Base-by-base conservation (phyloP, 2,329 filamentous ascomycete species). In the Colletotrichum neosansevieriae region DNA sequence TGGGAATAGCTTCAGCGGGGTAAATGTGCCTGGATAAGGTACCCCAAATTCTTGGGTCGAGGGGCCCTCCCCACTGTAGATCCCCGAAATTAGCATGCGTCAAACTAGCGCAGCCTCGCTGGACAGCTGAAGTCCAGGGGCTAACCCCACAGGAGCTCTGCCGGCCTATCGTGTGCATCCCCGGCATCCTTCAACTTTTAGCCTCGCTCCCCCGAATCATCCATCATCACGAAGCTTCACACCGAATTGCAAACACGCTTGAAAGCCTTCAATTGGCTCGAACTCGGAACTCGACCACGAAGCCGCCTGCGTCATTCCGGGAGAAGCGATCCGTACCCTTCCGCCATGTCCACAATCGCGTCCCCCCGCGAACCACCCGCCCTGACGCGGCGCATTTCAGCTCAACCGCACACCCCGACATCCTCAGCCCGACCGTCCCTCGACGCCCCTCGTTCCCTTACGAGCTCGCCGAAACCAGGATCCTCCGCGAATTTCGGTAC, bases 371-470 rank as follows among this genome's bases (percentile, higher is more conserved):
- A 91, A 45, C 81, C 84, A 47, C 74, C 91, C 81, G 62, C 87
- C 80, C 47, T 90, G 84, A 77, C 88, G 80, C 82, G 89, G 75
- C 81, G 88, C 75, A 77, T 89, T 82, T 84, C 85, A 12, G 77
- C 79, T 66, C 82, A 80, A 38, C 75, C 73, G 47, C 82, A 88
- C 49, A 91, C 91, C 4, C 92, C 93, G 1, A 91, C 91, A 6
- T 92, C 91, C 44, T 96, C 94, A 38, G 86, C 88, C 42, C 92
- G 93, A 12, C 90, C 92, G 4, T 94, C 92, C 40, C 84, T 92
- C 78, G 92, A 94, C 73, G 81, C 81, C 64, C 81, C 85, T 15
- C 88, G 87, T 63, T 93, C 90, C 67, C 86, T 83, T 70, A 81
- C 87, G 70, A 81, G 80, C 66, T 92, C 88, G 1, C 87, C 86